phyloP scores from a whole-genome alignment of 176 grass and related monocot species.

The Thinopyrum elongatum region DNA sequence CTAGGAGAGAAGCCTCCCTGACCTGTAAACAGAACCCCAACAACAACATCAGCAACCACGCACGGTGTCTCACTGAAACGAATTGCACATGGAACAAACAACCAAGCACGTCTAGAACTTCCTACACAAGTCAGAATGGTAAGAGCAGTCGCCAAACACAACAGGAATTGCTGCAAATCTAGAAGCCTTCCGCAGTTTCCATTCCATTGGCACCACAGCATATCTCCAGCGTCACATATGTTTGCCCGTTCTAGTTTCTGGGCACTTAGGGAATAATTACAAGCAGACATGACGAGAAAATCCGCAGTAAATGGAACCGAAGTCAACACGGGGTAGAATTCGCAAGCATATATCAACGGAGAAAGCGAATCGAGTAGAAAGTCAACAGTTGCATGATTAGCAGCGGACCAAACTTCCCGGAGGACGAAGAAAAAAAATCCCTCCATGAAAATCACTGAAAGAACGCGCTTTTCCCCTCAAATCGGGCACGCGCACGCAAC shows the following conservation, averaged over 20 bases:
- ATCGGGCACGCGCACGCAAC: background rate
- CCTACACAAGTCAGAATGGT: background rate
- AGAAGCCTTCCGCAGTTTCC: background rate
- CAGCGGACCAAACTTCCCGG: background rate
- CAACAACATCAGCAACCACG: background rate
- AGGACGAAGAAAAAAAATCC: background rate
- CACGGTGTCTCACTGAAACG: background rate
- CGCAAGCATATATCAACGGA: background rate
- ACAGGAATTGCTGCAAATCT: background rate
- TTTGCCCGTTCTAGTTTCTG: background rate
- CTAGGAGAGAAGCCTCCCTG: background rate
- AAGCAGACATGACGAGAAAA: background rate
- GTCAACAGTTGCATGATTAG: constrained; percentile 16
- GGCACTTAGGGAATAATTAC: background rate
- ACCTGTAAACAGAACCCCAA: constrained; percentile 32
- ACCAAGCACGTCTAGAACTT: background rate
- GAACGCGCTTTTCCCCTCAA: background rate
- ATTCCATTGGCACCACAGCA: background rate
- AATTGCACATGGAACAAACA: background rate
- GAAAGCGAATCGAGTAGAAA: background rate
- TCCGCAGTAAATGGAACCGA: background rate
- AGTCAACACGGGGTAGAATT: constrained; percentile 17
- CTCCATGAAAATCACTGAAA: background rate
- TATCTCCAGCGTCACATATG: background rate
- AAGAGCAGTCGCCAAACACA: background rate